Evolutionary conservation across 2,329 filamentous ascomycete genomes (phyloP).

Genomic region (Myriosclerotinia scirpicola): DNA sequence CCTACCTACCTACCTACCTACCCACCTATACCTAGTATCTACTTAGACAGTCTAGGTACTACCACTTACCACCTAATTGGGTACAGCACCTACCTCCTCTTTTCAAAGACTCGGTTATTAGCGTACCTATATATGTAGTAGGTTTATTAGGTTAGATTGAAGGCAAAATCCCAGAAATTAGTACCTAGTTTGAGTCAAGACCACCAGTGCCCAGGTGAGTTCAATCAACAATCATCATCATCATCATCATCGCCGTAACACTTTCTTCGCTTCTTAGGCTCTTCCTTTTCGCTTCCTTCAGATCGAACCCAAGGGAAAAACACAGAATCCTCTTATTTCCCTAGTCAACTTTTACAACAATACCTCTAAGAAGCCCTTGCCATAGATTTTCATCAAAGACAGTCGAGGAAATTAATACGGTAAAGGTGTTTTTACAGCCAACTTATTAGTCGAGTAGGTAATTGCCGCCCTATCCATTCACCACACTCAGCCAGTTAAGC

Average conservation of each 20-base stretch:
- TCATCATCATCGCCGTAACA: too few relatives aligned
- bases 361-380: too few relatives aligned
- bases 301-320: not conserved
- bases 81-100: not conserved
- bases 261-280: too few relatives aligned
- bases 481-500: constrained; percentile 1
- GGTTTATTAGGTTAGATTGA: too few relatives aligned
- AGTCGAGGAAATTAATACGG: not conserved
- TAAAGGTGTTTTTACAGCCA: not conserved
- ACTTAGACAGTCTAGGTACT: too few relatives aligned
- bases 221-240: too few relatives aligned
- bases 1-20: too few relatives aligned
- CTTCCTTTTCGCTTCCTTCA: constrained; percentile 6
- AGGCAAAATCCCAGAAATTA: not conserved
- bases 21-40: too few relatives aligned
- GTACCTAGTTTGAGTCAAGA: not conserved
- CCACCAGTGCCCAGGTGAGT: too few relatives aligned
- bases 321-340: not conserved
- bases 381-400: constrained; percentile 1
- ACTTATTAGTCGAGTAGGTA: too few relatives aligned
- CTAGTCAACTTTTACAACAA: not conserved
- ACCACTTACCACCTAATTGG: not conserved
- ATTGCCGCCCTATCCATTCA: constrained; percentile 15
- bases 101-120: not conserved
- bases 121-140: too few relatives aligned